Percentiles rank a stretch among this genome's conserved stretches.
These are phyloP conservation scores for Plenodomus biglobosus DNA, from an alignment of 2,329 filamentous ascomycete species.

Conservation along the genomic window DNA sequence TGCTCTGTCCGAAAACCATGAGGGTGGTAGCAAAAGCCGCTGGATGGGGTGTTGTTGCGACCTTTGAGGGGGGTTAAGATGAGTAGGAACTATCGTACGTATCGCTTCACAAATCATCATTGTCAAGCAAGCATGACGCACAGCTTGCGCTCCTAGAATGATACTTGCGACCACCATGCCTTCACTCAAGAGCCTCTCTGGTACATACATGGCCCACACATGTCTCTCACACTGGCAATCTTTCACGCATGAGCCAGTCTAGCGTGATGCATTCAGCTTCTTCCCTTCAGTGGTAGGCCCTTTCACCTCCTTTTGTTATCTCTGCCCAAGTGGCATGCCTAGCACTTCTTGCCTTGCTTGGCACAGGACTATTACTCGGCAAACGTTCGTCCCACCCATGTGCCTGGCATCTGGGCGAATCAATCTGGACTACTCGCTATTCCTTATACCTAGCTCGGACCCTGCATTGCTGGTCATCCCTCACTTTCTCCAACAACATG, in stretches of 20 bases:
- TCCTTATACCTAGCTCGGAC: conserved; percentile 27
- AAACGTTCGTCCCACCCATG: conserved; percentile 36
- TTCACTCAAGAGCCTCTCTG: conserved; percentile 6
- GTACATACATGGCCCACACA: conserved; percentile 4
- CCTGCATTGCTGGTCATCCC: conserved; percentile 32
- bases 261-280: conserved; percentile 14
- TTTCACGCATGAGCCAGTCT: conserved; percentile 3
- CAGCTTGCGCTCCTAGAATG: neutral
- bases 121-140: neutral
- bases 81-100: too few relatives aligned
- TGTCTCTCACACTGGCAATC: conserved; percentile 1
- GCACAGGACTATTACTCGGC: conserved; percentile 24
- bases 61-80: neutral
- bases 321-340: conserved; percentile 29
- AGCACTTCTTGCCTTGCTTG: conserved; percentile 33
- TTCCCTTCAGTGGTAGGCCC: conserved; percentile 16
- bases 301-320: conserved; percentile 27
- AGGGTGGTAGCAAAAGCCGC: neutral
- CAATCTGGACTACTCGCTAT: conserved; percentile 4
- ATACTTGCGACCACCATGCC: neutral
- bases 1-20: neutral
- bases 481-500: conserved; percentile 23
- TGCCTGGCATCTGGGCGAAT: conserved; percentile 26
- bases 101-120: too few relatives aligned
- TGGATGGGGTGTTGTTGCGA: conserved; percentile 6